Evolutionary conservation across 306 rosid species (phyloP), one percentile per base, ranked within the genome.

Genomic region (Medicago ruthenica): DNA sequence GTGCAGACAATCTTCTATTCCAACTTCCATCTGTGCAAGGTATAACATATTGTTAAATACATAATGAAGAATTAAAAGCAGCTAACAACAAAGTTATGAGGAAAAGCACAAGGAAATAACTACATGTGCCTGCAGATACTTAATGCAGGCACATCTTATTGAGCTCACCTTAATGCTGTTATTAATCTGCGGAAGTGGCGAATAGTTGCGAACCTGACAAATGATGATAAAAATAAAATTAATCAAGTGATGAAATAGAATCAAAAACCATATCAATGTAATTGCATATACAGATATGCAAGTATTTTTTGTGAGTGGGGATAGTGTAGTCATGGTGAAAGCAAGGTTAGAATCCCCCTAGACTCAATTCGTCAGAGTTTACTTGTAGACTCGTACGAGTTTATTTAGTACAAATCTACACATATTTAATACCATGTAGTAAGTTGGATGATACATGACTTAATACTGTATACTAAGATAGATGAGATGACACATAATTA

Each of bases 1-100:
- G 81, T 95, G 99, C 44, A 95, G 93, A 82, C 99, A 95, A 87
- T 95, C 99, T 85, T 95, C 99, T 61, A 95, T 95, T 68, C 99
- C 99, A 64, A 95, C 99, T 84, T 95, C 99, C 99, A 95, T 92
- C 99, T 95, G 91, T 82, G 76, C 70, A 79, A 76, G 63, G 31
- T 45, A 76, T 41, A 63, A 70, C 44, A 68, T 53, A 50, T 79
- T 61, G 55, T 76, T 40, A 75, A 83, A 59, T 48, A 69, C 65
- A 62, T 70, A 64, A 40, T 14, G 61, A 70, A 42, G 74, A 53
- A 76, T 60, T 72, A 71, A 66, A 74, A 31, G 55, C 54, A 61
- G 60, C 68, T 67, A 34, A 50, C 62, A 70, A 80, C 57, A 59
- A 65, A 22, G 58, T 55, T 40, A 59, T 51, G 18, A 79, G 44